Base-by-base conservation (phyloP, 2,329 filamentous ascomycete species). In the Aphanoascus verrucosus region DNA sequence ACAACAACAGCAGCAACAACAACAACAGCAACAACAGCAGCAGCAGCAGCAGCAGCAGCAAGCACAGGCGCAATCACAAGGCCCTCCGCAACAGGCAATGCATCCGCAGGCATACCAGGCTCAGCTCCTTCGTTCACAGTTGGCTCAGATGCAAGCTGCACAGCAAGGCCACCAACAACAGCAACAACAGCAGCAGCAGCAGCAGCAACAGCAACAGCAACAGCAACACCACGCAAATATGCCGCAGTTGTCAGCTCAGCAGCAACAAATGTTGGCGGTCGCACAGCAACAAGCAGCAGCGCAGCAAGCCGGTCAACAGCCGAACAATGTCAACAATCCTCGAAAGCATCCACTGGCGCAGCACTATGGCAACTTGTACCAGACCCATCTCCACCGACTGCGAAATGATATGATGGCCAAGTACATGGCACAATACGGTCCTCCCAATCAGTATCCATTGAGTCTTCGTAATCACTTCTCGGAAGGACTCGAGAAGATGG, bases 381-480 rank as follows among this genome's bases (percentile, higher is more conserved):
- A 68, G 41, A 64, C 68, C 35, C 62, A 67, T 28, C 56, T 72
- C 12, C 54, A 67, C 14, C 61, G 64, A 4, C 56, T 70, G 45
- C 64, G 68, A 43, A 63, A 65, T 11, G 69, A 71, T 17, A 68
- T 71, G 65, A 62, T 65, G 15, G 60, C 62, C 45, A 64, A 66
- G n/a, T 62, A 63, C 34, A 65, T 67, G 62, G 51, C 60, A 3
- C 68, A 72, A 53, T 72, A 68, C 49, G 69, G 69, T 8, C 64
- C 67, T 5, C 68, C 69, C 4, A 60, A 60, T 19, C 64, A 68
- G 42, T 72, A 71, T 58, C 69, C 68, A 14, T 64, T 67, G 1
- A 62, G 66, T 12, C 59, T 72, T 49, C 65, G 66, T 35, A 64
- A 68, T 38, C 68, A 71, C 40, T 72, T 70, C 49, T 59, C 58